Base-by-base conservation (phyloP, 2,329 filamentous ascomycete species). In the Diaporthe sp. region DNA sequence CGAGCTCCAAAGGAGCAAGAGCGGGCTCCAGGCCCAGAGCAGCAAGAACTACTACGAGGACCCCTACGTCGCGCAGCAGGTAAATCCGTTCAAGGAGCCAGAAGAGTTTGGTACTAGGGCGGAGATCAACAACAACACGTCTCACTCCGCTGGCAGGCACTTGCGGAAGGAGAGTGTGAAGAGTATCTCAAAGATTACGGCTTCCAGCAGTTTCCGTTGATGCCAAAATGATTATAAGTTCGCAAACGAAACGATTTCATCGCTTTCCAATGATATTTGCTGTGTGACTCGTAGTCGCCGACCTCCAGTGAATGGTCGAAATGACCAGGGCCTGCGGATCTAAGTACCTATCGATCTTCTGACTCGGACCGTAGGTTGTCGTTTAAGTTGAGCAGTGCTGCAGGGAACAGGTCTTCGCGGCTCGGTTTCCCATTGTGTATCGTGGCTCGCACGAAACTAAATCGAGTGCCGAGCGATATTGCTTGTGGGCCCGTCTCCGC, bases 1-100 rank as follows among this genome's bases (percentile, higher is more conserved):
- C 50, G 74, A 75, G 70, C 54, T 75, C 22, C 70, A 57, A 54
- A 68, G 54, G 55, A 69, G 74, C 55, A 66, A 75, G 8, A 73
- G 70, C 12, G 61, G 40, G 10, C 35, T 68, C 1, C 69, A 68
- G 42, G n/a, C 68, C 19, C 70, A 67, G 33, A 60, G 33, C 4
- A 68, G 50, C 12, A 47, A 40, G 35, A 45, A 35, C 7, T 57
- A 75, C 54, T 73, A 73, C 33, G 61, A 52, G 17, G 74, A 75
- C 5, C 70, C 74, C 1, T 75, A 75, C 12, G 64, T 75, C 15
- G 70, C 69, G 22, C 40, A 68, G 25, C 73, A 75, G 50, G 73
- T 75, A 28, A 72, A 75, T 4, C 73, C 73, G 10, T 75, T 75
- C 69, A 72, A 47, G 52, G 35, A 19, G 7, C 45, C 64, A 28